These are phyloP conservation scores for Xylariaceae sp. DNA, from an alignment of 2,329 filamentous ascomycete species.

Conservation along the genomic window DNA sequence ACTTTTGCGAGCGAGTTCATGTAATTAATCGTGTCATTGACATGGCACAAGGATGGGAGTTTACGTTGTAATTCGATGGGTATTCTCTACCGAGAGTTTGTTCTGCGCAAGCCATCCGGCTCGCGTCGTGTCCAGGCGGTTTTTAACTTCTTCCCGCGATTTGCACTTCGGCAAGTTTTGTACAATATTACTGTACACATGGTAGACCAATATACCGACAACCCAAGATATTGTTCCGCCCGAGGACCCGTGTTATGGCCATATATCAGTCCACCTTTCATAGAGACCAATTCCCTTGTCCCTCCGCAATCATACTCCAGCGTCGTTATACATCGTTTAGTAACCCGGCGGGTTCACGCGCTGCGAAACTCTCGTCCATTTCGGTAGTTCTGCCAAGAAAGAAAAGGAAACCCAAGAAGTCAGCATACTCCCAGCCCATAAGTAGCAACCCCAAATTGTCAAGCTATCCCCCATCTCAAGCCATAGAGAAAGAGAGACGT, in stretches of 20 bases:
- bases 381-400: constrained; percentile 60
- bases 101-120: constrained; percentile 4
- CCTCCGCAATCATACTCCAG: not conserved
- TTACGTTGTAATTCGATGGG: not conserved
- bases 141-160: not conserved
- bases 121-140: not conserved
- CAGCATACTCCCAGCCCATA: not conserved
- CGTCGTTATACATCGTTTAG: constrained; percentile 42
- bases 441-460: not conserved
- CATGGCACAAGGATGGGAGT: not conserved
- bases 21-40: not conserved
- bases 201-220: not conserved
- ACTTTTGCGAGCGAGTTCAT: not conserved
- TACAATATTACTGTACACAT: constrained; percentile 20
- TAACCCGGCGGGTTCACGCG: constrained; percentile 92
- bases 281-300: not conserved
- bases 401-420: constrained; percentile 6
- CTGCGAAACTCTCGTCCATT: constrained; percentile 96
- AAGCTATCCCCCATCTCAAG: too few species aligned
- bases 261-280: not conserved
- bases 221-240: not conserved
- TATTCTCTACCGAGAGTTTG: not conserved
- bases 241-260: not conserved
- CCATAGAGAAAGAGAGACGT: constrained; percentile 40
- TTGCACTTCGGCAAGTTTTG: not conserved